Conservation (phyloP, 2,329 filamentous ascomycete genomes). For the Botryotinia narcissicola region DNA sequence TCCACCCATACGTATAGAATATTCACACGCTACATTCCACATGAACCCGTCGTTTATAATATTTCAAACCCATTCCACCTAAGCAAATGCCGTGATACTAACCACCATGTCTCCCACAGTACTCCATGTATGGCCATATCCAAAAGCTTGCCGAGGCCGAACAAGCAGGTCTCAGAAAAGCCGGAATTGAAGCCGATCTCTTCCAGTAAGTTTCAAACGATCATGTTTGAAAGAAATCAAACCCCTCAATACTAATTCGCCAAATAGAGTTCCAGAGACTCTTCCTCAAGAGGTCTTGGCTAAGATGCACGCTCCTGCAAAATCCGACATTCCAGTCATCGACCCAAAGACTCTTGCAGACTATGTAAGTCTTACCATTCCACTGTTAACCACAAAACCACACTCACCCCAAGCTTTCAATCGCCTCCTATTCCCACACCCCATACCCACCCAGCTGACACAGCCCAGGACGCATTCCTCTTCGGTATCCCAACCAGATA, state of each 20-base stretch:
- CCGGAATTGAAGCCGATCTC: conserved; percentile 77
- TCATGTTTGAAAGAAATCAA: conserved; percentile 1
- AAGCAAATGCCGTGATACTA: not conserved
- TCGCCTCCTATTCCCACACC: not conserved
- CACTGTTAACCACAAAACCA: not conserved
- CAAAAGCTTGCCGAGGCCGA: conserved; percentile 81
- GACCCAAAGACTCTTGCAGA: conserved; percentile 57
- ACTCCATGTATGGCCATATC: conserved; percentile 94
- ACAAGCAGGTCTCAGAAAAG: conserved; percentile 83
- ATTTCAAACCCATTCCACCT: not conserved
- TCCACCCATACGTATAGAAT: not conserved
- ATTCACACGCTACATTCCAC: not conserved
- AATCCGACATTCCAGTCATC: conserved; percentile 66
- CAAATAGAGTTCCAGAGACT: conserved; percentile 69
- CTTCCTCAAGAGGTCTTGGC: conserved; percentile 75
- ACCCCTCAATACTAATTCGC: not conserved
- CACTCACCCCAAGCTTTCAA: not conserved
- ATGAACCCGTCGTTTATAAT: not conserved
- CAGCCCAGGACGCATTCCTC: conserved; percentile 70
- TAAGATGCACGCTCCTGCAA: conserved; percentile 89
- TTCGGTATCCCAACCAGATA: conserved; percentile 94
- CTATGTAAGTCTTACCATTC: conserved; percentile 46
- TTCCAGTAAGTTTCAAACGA: conserved; percentile 45
- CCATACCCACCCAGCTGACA: not conserved
- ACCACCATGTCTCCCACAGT: conserved; percentile 49